Conservation (phyloP, 148 eudicot species). For the Euryodendron excelsum region DNA sequence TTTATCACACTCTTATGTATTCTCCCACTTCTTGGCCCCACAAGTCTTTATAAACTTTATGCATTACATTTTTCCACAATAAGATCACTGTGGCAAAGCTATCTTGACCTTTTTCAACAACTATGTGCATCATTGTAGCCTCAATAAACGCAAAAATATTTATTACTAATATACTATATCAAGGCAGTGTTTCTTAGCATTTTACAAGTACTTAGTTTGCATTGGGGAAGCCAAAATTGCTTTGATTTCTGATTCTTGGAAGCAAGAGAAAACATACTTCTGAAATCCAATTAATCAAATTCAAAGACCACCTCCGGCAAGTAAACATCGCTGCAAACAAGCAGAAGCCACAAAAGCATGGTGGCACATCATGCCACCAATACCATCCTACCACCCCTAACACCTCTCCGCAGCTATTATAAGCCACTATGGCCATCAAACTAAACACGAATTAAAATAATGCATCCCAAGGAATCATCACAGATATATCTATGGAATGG, state of each 20-base stretch:
- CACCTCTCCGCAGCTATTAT: neutral
- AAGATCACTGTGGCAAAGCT: neutral
- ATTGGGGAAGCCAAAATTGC: neutral
- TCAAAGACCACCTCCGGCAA: neutral
- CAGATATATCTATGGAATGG: neutral
- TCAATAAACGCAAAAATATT: no score
- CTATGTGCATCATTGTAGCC: neutral
- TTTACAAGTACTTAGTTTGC: neutral
- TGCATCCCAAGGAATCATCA: neutral
- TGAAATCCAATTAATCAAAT: neutral
- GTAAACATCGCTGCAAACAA: neutral
- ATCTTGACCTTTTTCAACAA: neutral
- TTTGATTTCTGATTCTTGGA: neutral
- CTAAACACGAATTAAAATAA: neutral
- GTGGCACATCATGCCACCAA: neutral
- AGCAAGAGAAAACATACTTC: neutral
- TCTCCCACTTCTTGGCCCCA: neutral
- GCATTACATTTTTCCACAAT: neutral
- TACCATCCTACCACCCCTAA: neutral
- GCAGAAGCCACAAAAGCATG: neutral
- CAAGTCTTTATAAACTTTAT: neutral
- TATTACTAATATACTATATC: no score
- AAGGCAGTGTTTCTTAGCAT: neutral
- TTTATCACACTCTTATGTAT: neutral
- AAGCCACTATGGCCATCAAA: neutral